Evolutionary conservation across 192 early-diverging fungal species (phyloP).

Genomic region (Coemansia sp.): DNA sequence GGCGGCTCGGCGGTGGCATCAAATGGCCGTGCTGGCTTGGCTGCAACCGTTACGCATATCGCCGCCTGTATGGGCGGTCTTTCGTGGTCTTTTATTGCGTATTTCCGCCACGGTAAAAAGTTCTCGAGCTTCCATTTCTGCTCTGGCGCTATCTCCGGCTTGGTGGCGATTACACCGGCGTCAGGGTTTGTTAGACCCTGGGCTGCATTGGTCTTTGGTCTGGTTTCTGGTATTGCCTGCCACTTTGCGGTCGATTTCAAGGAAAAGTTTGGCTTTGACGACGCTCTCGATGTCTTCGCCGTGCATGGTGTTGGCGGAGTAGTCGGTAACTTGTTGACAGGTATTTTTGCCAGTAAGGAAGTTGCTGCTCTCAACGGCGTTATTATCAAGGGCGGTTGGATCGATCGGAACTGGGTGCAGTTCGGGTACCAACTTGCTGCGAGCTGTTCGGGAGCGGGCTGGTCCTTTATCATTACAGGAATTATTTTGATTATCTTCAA

Average conservation of each 20-base stretch:
- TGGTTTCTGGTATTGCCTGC: constrained; percentile 71
- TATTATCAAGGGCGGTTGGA: constrained; percentile 70
- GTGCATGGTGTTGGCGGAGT: constrained; percentile 86
- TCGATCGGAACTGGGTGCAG: constrained; percentile 83
- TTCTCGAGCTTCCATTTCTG: constrained; percentile 93
- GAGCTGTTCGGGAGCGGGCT: constrained; percentile 68
- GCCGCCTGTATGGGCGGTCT: constrained; percentile 81
- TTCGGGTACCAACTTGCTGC: constrained; percentile 77
- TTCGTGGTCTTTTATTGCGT: constrained; percentile 84
- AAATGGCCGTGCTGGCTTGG: constrained; percentile 86
- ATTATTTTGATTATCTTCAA: constrained; percentile 73
- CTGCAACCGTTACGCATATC: constrained; percentile 83
- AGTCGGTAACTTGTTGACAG: constrained; percentile 83
- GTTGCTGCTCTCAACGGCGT: constrained; percentile 70
- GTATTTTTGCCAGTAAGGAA: constrained; percentile 78
- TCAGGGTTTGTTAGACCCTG: constrained; percentile 86
- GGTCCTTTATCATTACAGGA: constrained; percentile 78
- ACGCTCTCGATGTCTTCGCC: constrained; percentile 91
- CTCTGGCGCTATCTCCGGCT: constrained; percentile 89
- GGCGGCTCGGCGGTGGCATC: constrained; percentile 81
- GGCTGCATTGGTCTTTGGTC: constrained; percentile 82
- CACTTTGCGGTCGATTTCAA: constrained; percentile 85
- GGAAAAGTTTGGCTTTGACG: constrained; percentile 84
- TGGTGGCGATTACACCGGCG: constrained; percentile 93
- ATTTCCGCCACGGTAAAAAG: constrained; percentile 73